These are phyloP conservation scores for Monilinia aucupariae DNA, from an alignment of 2,329 filamentous ascomycete species.

Conservation along the genomic window DNA sequence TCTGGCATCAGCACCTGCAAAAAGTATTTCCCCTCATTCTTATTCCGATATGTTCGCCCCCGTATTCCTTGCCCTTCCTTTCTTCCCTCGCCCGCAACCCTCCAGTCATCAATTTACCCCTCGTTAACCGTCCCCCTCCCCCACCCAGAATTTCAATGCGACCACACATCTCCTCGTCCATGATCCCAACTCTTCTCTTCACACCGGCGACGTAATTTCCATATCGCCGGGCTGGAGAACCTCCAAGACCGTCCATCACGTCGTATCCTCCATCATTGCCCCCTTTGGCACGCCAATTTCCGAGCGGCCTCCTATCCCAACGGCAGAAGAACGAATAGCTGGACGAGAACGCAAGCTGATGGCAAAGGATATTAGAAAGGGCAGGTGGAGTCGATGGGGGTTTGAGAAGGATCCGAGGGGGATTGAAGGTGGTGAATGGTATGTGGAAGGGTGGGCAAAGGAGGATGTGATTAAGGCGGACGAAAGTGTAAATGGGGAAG, in stretches of 20 bases:
- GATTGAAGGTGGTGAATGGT: constrained; percentile 7
- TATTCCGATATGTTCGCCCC: background rate
- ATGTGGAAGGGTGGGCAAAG: constrained; percentile 24
- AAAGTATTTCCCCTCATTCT: constrained; percentile 51
- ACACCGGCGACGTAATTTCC: constrained; percentile 68
- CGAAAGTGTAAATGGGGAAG: background rate
- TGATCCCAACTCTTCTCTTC: constrained; percentile 69
- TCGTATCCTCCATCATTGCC: constrained; percentile 69
- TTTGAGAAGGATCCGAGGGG: constrained; percentile 19
- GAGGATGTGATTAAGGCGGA: background rate
- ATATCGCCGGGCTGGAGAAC: constrained; percentile 62
- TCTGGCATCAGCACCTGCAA: constrained; percentile 66
- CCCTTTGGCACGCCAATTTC: constrained; percentile 61
- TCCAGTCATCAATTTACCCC: background rate
- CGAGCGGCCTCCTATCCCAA: constrained; percentile 60
- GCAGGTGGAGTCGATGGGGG: constrained; percentile 3
- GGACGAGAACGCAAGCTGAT: constrained; percentile 50
- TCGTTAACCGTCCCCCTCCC: background rate
- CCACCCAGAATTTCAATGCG: constrained; percentile 55
- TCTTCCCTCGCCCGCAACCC: background rate
- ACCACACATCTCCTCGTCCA: constrained; percentile 66
- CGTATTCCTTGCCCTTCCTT: background rate
- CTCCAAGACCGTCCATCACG: constrained; percentile 63
- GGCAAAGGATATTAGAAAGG: constrained; percentile 51
- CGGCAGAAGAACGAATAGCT: constrained; percentile 54